A percentile compares a stretch with the other conserved stretches of the same genome.
Conservation (phyloP, 1,139 yeast species). For the Yamadazyma sp. region DNA sequence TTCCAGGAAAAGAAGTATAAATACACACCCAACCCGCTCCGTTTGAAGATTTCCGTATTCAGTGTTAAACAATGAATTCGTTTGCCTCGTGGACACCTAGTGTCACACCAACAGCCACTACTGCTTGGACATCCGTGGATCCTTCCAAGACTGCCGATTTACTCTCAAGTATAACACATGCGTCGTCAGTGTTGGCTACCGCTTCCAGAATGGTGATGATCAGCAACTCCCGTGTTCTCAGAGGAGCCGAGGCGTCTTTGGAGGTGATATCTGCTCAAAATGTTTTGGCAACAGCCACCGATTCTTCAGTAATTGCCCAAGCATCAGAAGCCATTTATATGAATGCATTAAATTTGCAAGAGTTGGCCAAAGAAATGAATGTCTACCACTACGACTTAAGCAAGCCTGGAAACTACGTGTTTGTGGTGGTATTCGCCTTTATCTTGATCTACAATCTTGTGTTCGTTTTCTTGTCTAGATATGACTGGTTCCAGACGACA, state of each 20-base stretch:
- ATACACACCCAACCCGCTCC: too few species aligned
- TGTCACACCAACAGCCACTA: slow-evolving; percentile 18
- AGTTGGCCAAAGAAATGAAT: slow-evolving; percentile 23
- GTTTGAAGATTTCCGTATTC: too few species aligned
- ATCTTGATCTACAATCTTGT: slow-evolving; percentile 21
- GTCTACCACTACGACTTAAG: slow-evolving; percentile 24
- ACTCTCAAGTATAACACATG: too few species aligned
- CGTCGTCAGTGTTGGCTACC: too few species aligned
- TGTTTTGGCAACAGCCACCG: slow-evolving; percentile 43
- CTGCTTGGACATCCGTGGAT: too few species aligned
- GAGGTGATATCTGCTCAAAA: slow-evolving; percentile 34
- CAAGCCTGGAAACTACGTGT: slow-evolving; percentile 32
- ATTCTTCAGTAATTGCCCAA: slow-evolving; percentile 20
- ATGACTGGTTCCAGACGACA: slow-evolving; percentile 34
- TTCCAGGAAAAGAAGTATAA: too few species aligned
- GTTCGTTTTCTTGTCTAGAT: slow-evolving; percentile 25
- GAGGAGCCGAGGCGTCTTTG: slow-evolving; percentile 42
- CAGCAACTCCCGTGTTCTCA: too few species aligned
- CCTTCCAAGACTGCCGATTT: too few species aligned
- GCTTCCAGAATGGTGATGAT: too few species aligned
- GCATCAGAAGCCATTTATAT: slow-evolving; percentile 35
- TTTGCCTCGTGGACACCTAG: slow-evolving; percentile 1
- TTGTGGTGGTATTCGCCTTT: slow-evolving; percentile 27
- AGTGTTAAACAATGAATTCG: too few species aligned
- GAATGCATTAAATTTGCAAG: slow-evolving; percentile 34